Conservation (phyloP, 768 basidiomycete genomes). For the Mycena galericulata region DNA sequence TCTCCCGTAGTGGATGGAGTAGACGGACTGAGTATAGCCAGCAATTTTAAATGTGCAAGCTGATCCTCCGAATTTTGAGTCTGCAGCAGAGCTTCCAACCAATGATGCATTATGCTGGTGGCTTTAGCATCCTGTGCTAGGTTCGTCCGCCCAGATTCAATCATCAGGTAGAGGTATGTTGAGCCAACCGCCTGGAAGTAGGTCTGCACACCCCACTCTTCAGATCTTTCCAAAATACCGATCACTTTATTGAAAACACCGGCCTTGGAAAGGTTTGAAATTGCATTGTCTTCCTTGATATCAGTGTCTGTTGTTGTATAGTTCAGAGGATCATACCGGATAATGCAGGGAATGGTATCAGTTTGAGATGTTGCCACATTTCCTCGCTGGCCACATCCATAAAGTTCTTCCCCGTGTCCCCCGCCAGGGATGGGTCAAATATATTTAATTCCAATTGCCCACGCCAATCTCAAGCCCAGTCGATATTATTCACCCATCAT, state of each 20-base stretch:
- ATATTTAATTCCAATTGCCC: slow-evolving; percentile 1
- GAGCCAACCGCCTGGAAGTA: background rate
- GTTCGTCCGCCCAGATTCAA: background rate
- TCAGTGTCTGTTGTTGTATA: too few relatives aligned
- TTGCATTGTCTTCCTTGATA: too few relatives aligned
- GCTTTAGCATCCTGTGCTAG: background rate
- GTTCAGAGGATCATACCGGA: too few relatives aligned
- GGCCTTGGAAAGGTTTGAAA: too few relatives aligned
- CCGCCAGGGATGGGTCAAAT: slow-evolving; percentile 3
- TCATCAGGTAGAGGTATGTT: slow-evolving; percentile 2
- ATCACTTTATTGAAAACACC: background rate
- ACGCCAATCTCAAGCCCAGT: background rate
- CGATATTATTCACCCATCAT: background rate
- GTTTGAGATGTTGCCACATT: background rate
- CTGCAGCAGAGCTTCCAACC: too few relatives aligned
- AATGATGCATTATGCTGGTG: too few relatives aligned
- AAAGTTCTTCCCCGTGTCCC: background rate
- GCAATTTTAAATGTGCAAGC: too few relatives aligned
- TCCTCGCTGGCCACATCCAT: background rate
- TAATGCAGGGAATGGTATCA: slow-evolving; percentile 5
- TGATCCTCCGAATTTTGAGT: too few relatives aligned
- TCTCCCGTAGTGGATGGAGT: too few relatives aligned
- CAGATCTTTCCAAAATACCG: background rate
- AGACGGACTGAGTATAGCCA: too few relatives aligned
- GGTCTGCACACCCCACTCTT: background rate